phyloP scores from a whole-genome alignment of 306 rosid genomes.

The Glycine soja region DNA sequence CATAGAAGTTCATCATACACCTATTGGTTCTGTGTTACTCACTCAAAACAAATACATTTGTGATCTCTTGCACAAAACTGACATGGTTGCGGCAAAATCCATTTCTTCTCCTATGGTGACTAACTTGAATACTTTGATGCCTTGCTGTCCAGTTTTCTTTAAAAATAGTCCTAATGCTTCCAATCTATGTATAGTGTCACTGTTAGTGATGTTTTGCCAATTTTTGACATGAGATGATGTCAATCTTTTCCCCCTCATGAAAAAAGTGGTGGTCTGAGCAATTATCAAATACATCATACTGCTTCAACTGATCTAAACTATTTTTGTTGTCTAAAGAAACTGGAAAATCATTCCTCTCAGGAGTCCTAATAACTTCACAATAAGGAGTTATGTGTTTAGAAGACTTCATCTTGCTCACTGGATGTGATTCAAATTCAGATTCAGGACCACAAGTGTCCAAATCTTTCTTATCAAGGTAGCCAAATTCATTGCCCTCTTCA shows the following conservation, averaged over 20 bases:
- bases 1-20: too few relatives aligned
- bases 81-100: too few relatives aligned
- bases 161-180: too few relatives aligned
- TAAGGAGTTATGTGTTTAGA: slow-evolving; percentile 46
- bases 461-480: slow-evolving; percentile 53
- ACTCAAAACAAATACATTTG: too few relatives aligned
- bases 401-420: slow-evolving; percentile 44
- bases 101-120: too few relatives aligned
- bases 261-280: slow-evolving; percentile 87
- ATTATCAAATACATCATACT: slow-evolving; percentile 70
- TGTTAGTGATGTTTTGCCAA: slow-evolving; percentile 32
- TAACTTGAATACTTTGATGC: too few relatives aligned
- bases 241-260: slow-evolving; percentile 56
- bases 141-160: too few relatives aligned
- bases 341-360: slow-evolving; percentile 46
- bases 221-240: slow-evolving; percentile 74
- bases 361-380: slow-evolving; percentile 44
- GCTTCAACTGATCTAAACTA: slow-evolving; percentile 59
- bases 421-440: slow-evolving; percentile 45
- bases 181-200: background rate
- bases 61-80: too few relatives aligned
- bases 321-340: slow-evolving; percentile 45
- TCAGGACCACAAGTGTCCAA: slow-evolving; percentile 55
- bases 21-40: too few relatives aligned
- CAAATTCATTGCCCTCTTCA: slow-evolving; percentile 61